Percentiles rank a stretch among this genome's conserved stretches.
These are phyloP conservation scores for Dryadomyces quercus-mongolicae DNA, from an alignment of 2,329 filamentous ascomycete species.

Conservation along the genomic window DNA sequence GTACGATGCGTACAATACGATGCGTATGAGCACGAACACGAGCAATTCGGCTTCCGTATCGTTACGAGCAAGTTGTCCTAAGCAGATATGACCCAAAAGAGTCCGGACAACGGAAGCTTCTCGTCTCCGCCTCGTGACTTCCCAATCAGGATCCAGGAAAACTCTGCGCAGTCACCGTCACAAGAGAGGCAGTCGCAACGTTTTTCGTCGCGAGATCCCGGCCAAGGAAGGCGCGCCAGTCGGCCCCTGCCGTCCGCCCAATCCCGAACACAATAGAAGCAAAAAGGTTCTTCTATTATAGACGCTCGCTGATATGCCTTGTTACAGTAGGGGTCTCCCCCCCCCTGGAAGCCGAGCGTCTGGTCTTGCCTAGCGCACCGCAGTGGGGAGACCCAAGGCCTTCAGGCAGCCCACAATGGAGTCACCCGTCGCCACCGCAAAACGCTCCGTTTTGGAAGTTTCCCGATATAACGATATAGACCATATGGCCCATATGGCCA, in stretches of 20 bases:
- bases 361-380: background rate
- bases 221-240: too few relatives aligned
- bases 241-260: too few relatives aligned
- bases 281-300: too few relatives aligned
- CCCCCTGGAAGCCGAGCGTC: background rate
- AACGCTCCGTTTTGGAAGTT: background rate
- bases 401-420: slow-evolving; percentile 2
- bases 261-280: too few relatives aligned
- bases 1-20: too few relatives aligned
- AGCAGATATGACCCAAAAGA: background rate
- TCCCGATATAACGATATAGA: background rate
- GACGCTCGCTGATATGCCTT: too few relatives aligned
- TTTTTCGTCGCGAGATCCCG: background rate
- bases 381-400: background rate
- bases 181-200: background rate
- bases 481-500: too few relatives aligned
- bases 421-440: background rate
- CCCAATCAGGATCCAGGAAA: background rate
- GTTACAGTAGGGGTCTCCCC: too few relatives aligned
- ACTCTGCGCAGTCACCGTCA: background rate
- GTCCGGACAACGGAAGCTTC: background rate
- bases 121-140: background rate
- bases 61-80: too few relatives aligned
- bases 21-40: too few relatives aligned
- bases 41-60: too few relatives aligned